phyloP scores from a whole-genome alignment of 768 basidiomycete genomes.

The Pleurotus citrinopileatus region DNA sequence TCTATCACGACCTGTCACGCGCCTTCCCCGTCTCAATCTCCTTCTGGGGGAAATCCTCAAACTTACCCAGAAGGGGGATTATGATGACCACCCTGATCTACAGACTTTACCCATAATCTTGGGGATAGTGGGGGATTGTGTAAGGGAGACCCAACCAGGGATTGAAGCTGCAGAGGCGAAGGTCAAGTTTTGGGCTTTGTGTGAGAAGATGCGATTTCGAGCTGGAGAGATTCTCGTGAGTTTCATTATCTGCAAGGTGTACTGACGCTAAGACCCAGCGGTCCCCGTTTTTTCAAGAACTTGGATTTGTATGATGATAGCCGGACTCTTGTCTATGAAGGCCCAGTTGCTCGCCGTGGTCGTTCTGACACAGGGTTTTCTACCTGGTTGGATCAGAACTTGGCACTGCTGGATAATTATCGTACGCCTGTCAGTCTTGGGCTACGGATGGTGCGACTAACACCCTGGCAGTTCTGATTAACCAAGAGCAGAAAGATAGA shows the following conservation, averaged over 20 bases:
- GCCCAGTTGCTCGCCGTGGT: constrained; percentile 57
- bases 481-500: constrained; percentile 54
- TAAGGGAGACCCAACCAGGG: constrained; percentile 87
- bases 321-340: constrained; percentile 67
- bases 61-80: constrained; percentile 50
- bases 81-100: constrained; percentile 68
- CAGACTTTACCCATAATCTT: constrained; percentile 75
- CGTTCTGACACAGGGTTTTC: constrained; percentile 65
- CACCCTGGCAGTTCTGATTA: constrained; percentile 53
- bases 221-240: constrained; percentile 81
- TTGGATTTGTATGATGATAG: constrained; percentile 78
- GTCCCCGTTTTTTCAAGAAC: constrained; percentile 46
- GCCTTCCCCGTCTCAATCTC: constrained; percentile 79
- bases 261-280: not conserved
- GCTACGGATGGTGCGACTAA: not conserved
- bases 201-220: constrained; percentile 71
- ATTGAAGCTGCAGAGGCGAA: constrained; percentile 90
- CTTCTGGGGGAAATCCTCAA: constrained; percentile 70
- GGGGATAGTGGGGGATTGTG: constrained; percentile 61
- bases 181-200: constrained; percentile 82
- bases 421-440: constrained; percentile 40
- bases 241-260: constrained; percentile 5
- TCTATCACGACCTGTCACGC: constrained; percentile 82
- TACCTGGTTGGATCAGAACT: constrained; percentile 68
- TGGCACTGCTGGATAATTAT: constrained; percentile 74